A percentile compares a stretch with the other conserved stretches of the same genome.
These are phyloP conservation scores for Trichophyton schoenleinii DNA, from an alignment of 2,329 filamentous ascomycete genomes.

Conservation along the genomic window DNA sequence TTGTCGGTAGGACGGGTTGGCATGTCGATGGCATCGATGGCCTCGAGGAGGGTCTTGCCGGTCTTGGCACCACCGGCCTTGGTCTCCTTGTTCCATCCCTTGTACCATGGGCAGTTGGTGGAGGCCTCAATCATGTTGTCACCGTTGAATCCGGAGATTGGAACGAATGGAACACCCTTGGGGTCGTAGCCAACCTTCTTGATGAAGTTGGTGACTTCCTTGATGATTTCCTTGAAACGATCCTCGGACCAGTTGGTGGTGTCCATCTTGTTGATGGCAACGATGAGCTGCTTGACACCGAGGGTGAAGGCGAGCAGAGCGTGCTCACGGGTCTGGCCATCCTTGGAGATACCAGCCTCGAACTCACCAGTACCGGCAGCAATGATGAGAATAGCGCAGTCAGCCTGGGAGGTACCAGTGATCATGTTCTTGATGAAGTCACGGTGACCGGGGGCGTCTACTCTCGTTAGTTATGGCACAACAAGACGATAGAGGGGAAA, in stretches of 20 bases:
- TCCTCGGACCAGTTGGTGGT: conserved; percentile 96
- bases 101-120: conserved; percentile 98
- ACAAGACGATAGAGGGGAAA: not conserved
- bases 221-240: conserved; percentile 98
- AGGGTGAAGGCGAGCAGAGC: conserved; percentile 99
- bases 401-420: conserved; percentile 99
- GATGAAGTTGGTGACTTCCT: conserved; percentile 99
- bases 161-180: conserved; percentile 95
- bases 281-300: conserved; percentile 99
- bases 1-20: conserved; percentile 93
- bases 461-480: not conserved
- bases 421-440: conserved; percentile 99
- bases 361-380: conserved; percentile 99
- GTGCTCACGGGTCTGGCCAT: conserved; percentile 99
- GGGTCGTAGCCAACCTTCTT: conserved; percentile 99
- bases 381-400: conserved; percentile 99
- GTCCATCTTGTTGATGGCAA: conserved; percentile 99
- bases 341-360: conserved; percentile 99
- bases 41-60: conserved; percentile 98
- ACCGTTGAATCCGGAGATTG: conserved; percentile 99
- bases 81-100: conserved; percentile 99
- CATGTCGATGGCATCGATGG: conserved; percentile 90
- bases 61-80: conserved; percentile 59
- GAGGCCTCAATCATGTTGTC: conserved; percentile 97
- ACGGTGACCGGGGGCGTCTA: conserved; percentile 97